Evolutionary conservation across 129 eudicot species (phyloP), one percentile per base, ranked within the genome.

Genomic region (Mikania micrantha): DNA sequence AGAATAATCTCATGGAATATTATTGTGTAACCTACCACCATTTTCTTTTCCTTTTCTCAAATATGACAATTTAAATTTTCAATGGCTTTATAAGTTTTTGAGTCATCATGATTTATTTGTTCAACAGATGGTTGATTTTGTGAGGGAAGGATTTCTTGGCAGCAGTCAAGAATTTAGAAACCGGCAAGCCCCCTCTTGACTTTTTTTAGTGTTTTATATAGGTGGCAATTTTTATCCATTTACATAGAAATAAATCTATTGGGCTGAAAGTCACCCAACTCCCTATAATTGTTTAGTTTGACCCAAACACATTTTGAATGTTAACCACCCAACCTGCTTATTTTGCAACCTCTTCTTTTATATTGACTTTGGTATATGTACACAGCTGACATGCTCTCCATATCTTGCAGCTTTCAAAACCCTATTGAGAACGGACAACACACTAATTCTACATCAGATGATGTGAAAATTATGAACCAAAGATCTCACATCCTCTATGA

Each of bases 81-180:
- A 15, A 28, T 34, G 22, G 8, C 48, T 12, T 24, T 35, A 50
- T 27, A 45, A 31, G 13, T 24, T 17, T 59, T 56, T 59, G 54
- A 40, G 60, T 56, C 56, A 21, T 79, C 7, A 12, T 42, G 44
- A 34, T 35, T 66, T 42, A 24, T 50, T 44, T 77, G 36, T 48
- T 25, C 7, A 9, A 62, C 89, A 93, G 99, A 93, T 93, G 99
- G 99, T 93, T 77, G 96, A 93, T 75, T 93, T 93, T 79, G 99
- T 93, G 62, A 87, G 99, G 74, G 96, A 93, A 81, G 99, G 99
- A 74, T 93, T 93, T 77, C 96, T 88, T 7, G 99, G 99, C 40
- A 86, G 92, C 78, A 86, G 90, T 69, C 95, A 82, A 62, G 99
- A 93, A 80, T 93, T 93, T 52, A 81, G 95, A 79, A 93, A 93